Conservation (phyloP, 2,329 filamentous ascomycete genomes). For the Zalaria sp. region DNA sequence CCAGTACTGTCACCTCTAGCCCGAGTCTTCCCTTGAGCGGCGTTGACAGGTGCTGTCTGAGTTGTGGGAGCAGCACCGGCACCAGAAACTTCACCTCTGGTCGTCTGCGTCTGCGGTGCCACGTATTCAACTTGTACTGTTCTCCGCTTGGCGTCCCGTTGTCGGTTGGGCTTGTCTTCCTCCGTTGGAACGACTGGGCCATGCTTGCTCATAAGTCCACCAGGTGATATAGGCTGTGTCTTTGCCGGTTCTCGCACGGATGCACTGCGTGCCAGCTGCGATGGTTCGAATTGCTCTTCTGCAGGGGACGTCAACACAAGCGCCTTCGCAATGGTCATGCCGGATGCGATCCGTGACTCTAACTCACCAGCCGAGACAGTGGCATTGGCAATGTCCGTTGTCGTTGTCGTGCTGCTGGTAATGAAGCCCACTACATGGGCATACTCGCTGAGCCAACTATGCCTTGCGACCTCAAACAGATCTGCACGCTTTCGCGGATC, state of each 20-base stretch:
- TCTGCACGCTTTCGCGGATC: conserved; percentile 91
- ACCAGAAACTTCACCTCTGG: conserved; percentile 45
- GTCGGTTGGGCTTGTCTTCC: conserved; percentile 49
- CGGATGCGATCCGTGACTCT: not conserved
- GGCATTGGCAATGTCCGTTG: conserved; percentile 70
- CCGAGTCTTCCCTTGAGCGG: conserved; percentile 27
- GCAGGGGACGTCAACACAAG: conserved; percentile 1
- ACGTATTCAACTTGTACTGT: conserved; percentile 98
- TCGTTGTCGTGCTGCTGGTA: conserved; percentile 83
- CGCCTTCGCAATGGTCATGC: not conserved
- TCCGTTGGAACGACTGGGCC: conserved; percentile 58
- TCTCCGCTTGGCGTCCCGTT: conserved; percentile 75
- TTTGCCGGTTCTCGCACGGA: conserved; percentile 84
- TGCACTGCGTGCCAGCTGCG: conserved; percentile 64
- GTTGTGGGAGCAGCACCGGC: conserved; percentile 16
- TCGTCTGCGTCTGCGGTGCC: conserved; percentile 73
- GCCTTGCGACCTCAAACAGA: conserved; percentile 89
- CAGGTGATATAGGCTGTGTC: conserved; percentile 32
- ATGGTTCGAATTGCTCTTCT: conserved; percentile 43
- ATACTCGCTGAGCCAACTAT: conserved; percentile 97
- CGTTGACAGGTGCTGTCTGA: conserved; percentile 13
- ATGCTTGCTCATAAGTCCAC: conserved; percentile 57
- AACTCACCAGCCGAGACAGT: conserved; percentile 45
- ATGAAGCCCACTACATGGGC: conserved; percentile 95
- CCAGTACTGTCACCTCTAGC: conserved; percentile 38